These are phyloP conservation scores for Ogataea degrootiae DNA, from an alignment of 805 yeast genomes.

Conservation along the genomic window DNA sequence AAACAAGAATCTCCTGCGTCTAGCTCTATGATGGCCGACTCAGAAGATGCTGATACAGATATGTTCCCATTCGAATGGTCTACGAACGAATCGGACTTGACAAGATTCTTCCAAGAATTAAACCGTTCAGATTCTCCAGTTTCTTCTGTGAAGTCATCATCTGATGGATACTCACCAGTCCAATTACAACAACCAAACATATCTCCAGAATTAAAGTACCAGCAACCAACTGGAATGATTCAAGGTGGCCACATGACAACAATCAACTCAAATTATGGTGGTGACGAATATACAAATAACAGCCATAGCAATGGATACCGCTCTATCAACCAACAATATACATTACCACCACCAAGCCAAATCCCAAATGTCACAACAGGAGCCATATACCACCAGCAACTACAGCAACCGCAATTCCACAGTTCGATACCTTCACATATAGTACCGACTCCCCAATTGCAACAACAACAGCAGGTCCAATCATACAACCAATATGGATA, in stretches of 20 bases:
- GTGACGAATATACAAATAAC: too few relatives aligned
- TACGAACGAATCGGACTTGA: conserved; percentile 34
- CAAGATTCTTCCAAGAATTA: conserved; percentile 45
- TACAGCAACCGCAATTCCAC: background rate
- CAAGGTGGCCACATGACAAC: background rate
- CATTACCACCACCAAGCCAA: too few relatives aligned
- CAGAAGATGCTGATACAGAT: background rate
- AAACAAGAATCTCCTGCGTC: background rate
- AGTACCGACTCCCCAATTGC: background rate
- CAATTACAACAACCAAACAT: background rate
- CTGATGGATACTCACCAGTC: conserved; percentile 15
- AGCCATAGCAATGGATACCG: too few relatives aligned
- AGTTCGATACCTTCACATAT: background rate
- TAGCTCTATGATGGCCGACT: too few relatives aligned
- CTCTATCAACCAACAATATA: too few relatives aligned
- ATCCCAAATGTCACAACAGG: too few relatives aligned
- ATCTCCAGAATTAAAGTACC: too few relatives aligned
- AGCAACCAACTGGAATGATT: background rate
- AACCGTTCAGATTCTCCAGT: conserved; percentile 29
- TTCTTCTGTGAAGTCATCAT: conserved; percentile 20
- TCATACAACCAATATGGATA: background rate
- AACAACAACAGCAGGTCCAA: conserved; percentile 1
- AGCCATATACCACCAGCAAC: background rate
- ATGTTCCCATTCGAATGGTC: conserved; percentile 31
- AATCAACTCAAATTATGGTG: too few relatives aligned